phyloP scores from a whole-genome alignment of 192 early-diverging fungal genomes.

The Coemansia sp. region DNA sequence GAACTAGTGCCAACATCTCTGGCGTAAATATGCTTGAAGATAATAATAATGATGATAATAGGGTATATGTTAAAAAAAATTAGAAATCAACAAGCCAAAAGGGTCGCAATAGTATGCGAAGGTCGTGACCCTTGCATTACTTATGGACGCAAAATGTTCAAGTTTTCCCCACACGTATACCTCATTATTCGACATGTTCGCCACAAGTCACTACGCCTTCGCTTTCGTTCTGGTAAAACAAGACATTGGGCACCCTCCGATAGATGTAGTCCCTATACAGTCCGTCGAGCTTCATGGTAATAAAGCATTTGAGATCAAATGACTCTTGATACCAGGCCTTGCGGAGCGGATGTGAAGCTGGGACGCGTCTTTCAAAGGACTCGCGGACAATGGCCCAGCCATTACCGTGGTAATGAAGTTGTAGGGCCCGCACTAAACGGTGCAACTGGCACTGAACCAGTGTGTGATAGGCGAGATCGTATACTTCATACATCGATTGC shows the following conservation, averaged over 20 bases:
- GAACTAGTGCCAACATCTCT: background rate
- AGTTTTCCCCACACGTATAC: background rate
- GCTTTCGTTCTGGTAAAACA: constrained; percentile 40
- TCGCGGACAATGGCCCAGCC: constrained; percentile 64
- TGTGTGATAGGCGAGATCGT: constrained; percentile 64
- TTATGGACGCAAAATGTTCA: background rate
- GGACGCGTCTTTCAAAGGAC: constrained; percentile 53
- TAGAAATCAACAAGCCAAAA: background rate
- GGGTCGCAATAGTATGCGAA: background rate
- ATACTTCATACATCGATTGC: constrained; percentile 53
- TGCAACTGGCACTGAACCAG: constrained; percentile 63
- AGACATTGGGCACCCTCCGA: constrained; percentile 47
- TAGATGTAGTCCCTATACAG: constrained; percentile 65
- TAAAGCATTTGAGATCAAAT: constrained; percentile 63
- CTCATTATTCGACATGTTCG: background rate
- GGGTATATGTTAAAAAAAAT: background rate
- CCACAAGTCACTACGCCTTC: constrained; percentile 20
- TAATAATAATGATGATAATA: background rate
- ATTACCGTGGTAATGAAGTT: constrained; percentile 60
- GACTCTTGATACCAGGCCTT: constrained; percentile 51
- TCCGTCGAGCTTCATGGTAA: constrained; percentile 68
- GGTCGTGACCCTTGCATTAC: background rate
- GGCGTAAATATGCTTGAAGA: background rate
- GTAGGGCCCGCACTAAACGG: constrained; percentile 61
- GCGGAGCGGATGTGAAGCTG: constrained; percentile 49